Base-by-base conservation (phyloP, 306 rosid genomes). In the Lathyrus aphaca region DNA sequence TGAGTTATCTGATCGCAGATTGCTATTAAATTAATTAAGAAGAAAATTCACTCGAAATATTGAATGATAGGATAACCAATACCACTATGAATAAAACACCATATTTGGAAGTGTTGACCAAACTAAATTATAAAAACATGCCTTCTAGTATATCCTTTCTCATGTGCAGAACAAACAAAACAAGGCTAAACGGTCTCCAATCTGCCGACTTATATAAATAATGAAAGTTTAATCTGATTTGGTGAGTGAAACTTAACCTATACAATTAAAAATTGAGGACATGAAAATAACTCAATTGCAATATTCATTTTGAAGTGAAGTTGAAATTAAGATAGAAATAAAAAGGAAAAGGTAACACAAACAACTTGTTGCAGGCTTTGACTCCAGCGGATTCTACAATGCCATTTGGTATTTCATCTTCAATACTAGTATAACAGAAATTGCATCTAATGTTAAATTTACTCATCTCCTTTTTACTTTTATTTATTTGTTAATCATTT, bases 371-470 rank as follows among this genome's bases (percentile, higher is more conserved):
- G 69, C 69, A 42, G 69, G 69, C 69, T 42, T 42, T 8, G 18
- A 25, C 25, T 64, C 21, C 0, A 8, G 69, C 69, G 69, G 69
- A 64, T 64, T 64, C 29, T 64, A 64, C 69, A 25, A 64, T 25
- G 69, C 55, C 23, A 64, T 43, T 64, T 17, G 40, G 69, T 14
- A 44, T 43, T 63, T 42, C 44, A 59, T 59, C 45, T 58, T 58
- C 42, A 58, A 58, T 58, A 27, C 5, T 3, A 5, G 6, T 56
- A 14, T 6, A 56, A 25, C 1, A 5, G 18, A 55, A 56, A 25
- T 56, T 56, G 30, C 38, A 56, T 27, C 19, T 25, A 55, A 25
- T 27, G n/a, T 19, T 3, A 46, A 46, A 15, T 35, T 35, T 35
- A 35, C 38, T 32, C 38, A 32, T 1, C 38, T 32, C 38, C 38